Evolutionary conservation across 345 rosid species (phyloP).

Genomic region (Gossypium australe): DNA sequence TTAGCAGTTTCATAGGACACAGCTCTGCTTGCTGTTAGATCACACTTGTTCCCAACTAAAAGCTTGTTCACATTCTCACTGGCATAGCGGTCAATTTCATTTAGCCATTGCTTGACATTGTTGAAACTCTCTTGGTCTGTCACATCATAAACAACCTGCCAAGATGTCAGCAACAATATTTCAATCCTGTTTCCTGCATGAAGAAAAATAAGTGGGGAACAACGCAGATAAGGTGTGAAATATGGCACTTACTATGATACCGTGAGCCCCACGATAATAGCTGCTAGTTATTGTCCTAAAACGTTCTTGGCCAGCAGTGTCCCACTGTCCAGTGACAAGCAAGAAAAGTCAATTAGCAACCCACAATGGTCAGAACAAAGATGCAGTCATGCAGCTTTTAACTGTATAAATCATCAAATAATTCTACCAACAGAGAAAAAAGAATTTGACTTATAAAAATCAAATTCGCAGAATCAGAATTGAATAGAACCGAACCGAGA

Average conservation of each 20-base stretch:
- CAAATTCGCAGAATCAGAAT: background rate
- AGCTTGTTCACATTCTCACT: conserved; percentile 76
- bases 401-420: background rate
- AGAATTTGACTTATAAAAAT: background rate
- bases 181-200: background rate
- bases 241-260: conserved; percentile 48
- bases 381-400: background rate
- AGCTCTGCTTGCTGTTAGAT: conserved; percentile 61
- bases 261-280: conserved; percentile 81
- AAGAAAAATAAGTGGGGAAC: background rate
- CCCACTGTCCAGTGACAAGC: conserved; percentile 47
- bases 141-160: conserved; percentile 66
- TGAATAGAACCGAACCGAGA: background rate
- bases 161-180: conserved; percentile 7
- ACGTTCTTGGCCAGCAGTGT: conserved; percentile 84
- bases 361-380: background rate
- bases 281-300: conserved; percentile 80
- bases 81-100: conserved; percentile 70
- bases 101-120: conserved; percentile 78
- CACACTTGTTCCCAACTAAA: conserved; percentile 70
- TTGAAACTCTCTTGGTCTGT: conserved; percentile 78
- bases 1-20: conserved; percentile 63
- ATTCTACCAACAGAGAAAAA: background rate
- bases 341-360: background rate
- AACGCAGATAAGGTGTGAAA: background rate